Conservation (phyloP, 129 eudicot genomes). For the Flaveria robusta region DNA sequence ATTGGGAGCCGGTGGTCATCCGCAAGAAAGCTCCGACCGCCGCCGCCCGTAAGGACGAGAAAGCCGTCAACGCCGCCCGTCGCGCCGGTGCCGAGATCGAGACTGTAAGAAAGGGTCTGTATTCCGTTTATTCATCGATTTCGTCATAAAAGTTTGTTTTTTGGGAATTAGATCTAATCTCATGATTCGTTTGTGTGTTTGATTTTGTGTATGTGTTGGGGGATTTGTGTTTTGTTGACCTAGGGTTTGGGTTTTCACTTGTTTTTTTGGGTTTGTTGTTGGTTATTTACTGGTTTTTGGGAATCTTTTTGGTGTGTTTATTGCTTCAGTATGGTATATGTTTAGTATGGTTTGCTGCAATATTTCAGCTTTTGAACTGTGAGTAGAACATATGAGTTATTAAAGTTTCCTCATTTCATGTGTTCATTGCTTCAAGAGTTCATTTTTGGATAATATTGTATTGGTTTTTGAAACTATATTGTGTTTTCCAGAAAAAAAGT, state of each 20-base stretch:
- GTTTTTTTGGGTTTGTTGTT: neutral
- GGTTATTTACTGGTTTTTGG: too few relatives aligned
- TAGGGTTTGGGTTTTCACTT: slow-evolving; percentile 21
- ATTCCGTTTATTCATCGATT: neutral
- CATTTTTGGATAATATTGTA: neutral
- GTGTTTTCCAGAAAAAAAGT: neutral
- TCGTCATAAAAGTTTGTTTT: neutral
- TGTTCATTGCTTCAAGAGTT: slow-evolving; percentile 1
- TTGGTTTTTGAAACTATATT: neutral
- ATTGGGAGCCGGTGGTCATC: slow-evolving; percentile 93
- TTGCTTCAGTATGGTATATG: too few relatives aligned
- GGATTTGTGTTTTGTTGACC: neutral
- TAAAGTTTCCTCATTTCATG: slow-evolving; percentile 9
- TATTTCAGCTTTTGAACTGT: neutral
- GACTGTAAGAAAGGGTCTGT: slow-evolving; percentile 64
- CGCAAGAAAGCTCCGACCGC: slow-evolving; percentile 94
- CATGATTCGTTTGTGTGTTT: neutral
- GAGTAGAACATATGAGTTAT: neutral
- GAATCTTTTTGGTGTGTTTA: too few relatives aligned
- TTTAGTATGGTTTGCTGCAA: neutral
- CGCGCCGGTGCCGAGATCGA: slow-evolving; percentile 99
- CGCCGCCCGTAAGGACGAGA: slow-evolving; percentile 93
- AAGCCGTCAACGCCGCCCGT: slow-evolving; percentile 98
- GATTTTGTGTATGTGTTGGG: neutral
- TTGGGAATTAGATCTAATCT: neutral